These are phyloP conservation scores for Fusarium piperis DNA, from an alignment of 2,329 filamentous ascomycete genomes.

Conservation along the genomic window DNA sequence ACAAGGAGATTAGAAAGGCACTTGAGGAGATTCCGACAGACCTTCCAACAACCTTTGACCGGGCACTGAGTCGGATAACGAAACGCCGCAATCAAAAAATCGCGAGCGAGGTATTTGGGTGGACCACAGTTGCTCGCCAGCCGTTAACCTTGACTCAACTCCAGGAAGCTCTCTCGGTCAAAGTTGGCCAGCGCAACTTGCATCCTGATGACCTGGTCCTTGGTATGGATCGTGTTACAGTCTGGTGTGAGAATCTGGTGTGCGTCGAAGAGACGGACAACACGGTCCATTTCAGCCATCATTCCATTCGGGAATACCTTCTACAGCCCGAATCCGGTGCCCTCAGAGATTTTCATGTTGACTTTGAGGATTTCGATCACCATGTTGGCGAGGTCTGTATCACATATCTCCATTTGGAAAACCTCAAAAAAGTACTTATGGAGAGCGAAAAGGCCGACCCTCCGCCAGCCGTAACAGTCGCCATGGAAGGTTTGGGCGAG, in stretches of 20 bases:
- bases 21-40: conserved; percentile 6
- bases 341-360: neutral
- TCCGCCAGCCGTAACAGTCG: no score
- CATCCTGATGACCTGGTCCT: neutral
- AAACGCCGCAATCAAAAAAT: neutral
- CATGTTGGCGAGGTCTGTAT: conserved; percentile 1
- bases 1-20: conserved; percentile 6
- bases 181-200: neutral
- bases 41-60: conserved; percentile 14
- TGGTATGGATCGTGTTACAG: neutral
- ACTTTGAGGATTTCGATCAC: neutral
- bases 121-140: neutral
- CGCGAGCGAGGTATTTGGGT: conserved; percentile 7
- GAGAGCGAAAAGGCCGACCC: neutral
- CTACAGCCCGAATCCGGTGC: accelerated
- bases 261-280: conserved; percentile 13
- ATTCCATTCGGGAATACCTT: conserved; percentile 23
- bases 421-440: neutral
- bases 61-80: conserved; percentile 1
- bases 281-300: conserved; percentile 27
- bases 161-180: conserved; percentile 14
- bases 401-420: conserved; percentile 11
- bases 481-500: neutral
- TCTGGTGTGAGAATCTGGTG: conserved; percentile 23
- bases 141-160: conserved; percentile 11